These are phyloP conservation scores for Vitis hybrid DNA, from an alignment of 177 flowering plant genomes.

Conservation along the genomic window DNA sequence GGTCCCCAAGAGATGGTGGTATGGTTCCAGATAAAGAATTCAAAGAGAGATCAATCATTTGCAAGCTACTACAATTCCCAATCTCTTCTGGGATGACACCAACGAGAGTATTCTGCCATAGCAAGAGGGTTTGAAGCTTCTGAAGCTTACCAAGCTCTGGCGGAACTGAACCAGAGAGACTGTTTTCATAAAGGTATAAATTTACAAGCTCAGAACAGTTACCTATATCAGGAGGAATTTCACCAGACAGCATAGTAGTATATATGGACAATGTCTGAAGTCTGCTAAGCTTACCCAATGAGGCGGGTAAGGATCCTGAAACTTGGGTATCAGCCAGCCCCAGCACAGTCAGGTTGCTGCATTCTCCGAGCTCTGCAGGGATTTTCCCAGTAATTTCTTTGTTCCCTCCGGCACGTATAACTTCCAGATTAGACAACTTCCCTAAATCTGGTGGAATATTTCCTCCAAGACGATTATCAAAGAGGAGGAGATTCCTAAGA, in stretches of 20 bases:
- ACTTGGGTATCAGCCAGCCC: conserved; percentile 51
- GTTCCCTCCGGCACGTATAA: conserved; percentile 49
- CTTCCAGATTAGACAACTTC: conserved; percentile 28
- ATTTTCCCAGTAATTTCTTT: conserved; percentile 35
- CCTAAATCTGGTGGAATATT: conserved; percentile 37
- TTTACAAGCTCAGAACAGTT: conserved; percentile 49
- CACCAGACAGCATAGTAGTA: conserved; percentile 51
- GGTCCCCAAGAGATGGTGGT: conserved; percentile 38
- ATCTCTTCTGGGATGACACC: conserved; percentile 51
- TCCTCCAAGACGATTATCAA: conserved; percentile 40
- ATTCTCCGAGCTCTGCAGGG: conserved; percentile 46
- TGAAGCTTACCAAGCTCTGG: conserved; percentile 41
- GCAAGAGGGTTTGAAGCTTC: conserved; percentile 40
- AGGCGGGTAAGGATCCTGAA: conserved; percentile 45
- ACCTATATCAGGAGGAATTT: conserved; percentile 60
- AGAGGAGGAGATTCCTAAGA: conserved; percentile 34
- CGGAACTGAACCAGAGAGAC: conserved; percentile 53
- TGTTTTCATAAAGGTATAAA: conserved; percentile 50
- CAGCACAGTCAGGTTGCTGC: conserved; percentile 35
- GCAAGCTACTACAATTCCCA: conserved; percentile 40
- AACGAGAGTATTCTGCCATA: conserved; percentile 55
- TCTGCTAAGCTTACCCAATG: conserved; percentile 44
- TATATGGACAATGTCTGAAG: conserved; percentile 48
- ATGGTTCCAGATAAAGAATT: conserved; percentile 50
- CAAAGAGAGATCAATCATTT: conserved; percentile 44